Percentiles rank a stretch among this genome's conserved stretches.
phyloP scores from a whole-genome alignment of 2,329 filamentous ascomycete species.

The Leptographium galeiforme region DNA sequence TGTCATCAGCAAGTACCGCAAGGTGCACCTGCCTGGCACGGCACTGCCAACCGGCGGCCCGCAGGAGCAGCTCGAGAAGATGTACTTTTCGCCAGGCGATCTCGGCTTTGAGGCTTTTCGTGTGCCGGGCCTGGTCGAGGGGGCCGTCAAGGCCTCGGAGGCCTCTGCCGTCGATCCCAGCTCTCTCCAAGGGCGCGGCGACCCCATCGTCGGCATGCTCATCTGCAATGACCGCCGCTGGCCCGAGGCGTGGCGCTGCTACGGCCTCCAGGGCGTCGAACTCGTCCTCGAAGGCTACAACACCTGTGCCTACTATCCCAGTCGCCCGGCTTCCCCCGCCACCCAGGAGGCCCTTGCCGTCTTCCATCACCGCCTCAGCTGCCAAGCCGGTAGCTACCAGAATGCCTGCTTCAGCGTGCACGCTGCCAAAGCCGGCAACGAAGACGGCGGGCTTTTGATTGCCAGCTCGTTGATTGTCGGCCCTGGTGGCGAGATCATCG shows the following conservation, averaged over 20 bases:
- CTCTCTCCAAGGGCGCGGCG: slow-evolving; percentile 21
- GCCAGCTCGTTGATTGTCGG: slow-evolving; percentile 31
- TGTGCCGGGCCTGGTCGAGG: slow-evolving; percentile 28
- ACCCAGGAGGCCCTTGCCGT: slow-evolving; percentile 30
- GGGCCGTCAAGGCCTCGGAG: slow-evolving; percentile 19
- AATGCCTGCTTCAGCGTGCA: slow-evolving; percentile 34
- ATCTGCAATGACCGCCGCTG: slow-evolving; percentile 40
- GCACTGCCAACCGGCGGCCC: slow-evolving; percentile 23
- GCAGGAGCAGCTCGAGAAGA: slow-evolving; percentile 38
- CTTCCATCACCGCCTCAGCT: slow-evolving; percentile 34
- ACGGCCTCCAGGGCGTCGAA: slow-evolving; percentile 35
- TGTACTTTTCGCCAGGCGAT: slow-evolving; percentile 37
- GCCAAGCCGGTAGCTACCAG: slow-evolving; percentile 36
- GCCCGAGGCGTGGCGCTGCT: slow-evolving; percentile 35
- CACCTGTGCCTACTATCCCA: slow-evolving; percentile 29
- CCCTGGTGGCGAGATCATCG: slow-evolving; percentile 33
- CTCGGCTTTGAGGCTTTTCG: slow-evolving; percentile 39
- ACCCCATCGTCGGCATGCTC: slow-evolving; percentile 38
- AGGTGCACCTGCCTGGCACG: slow-evolving; percentile 39
- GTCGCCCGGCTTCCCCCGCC: slow-evolving; percentile 20
- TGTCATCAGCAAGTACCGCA: slow-evolving; percentile 37
- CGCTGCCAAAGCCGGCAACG: slow-evolving; percentile 31
- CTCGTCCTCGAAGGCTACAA: slow-evolving; percentile 29
- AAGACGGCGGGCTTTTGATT: slow-evolving; percentile 30
- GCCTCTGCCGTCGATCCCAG: neutral